Conservation (phyloP, 2,329 filamentous ascomycete genomes). For the Phoma sp. region DNA sequence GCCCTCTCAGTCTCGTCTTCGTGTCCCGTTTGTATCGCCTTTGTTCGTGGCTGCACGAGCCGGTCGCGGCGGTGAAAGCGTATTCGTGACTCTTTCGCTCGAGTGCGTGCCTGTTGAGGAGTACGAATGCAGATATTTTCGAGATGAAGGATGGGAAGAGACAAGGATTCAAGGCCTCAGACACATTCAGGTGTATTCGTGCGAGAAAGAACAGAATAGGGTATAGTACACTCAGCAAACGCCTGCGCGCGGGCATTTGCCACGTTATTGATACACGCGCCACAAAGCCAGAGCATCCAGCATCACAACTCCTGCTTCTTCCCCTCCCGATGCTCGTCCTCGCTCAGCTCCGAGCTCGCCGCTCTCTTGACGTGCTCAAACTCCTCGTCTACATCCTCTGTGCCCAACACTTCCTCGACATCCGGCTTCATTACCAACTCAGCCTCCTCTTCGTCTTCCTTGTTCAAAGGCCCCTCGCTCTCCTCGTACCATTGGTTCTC, state of each 20-base stretch:
- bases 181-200: not conserved
- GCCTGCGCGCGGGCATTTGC: not conserved
- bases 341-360: constrained; percentile 7
- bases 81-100: too few species aligned
- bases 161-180: too few species aligned
- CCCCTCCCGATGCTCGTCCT: not conserved
- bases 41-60: too few species aligned
- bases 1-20: not conserved
- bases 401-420: constrained; percentile 19
- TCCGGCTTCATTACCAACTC: constrained; percentile 39
- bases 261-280: not conserved
- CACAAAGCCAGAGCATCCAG: not conserved
- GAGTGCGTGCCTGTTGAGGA: too few species aligned
- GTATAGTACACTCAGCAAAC: constrained; percentile 1
- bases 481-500: constrained; percentile 69
- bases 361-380: constrained; percentile 32
- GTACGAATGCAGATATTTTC: too few species aligned
- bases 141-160: too few species aligned
- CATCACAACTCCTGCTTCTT: constrained; percentile 14
- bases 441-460: constrained; percentile 39
- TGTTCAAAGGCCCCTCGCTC: constrained; percentile 38
- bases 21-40: not conserved
- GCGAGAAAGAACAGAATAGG: not conserved
- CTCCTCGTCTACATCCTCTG: constrained; percentile 28
- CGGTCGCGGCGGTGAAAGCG: too few species aligned